These are phyloP conservation scores for Lasiodiplodia sp. DNA, from an alignment of 2,329 filamentous ascomycete species.

Conservation along the genomic window DNA sequence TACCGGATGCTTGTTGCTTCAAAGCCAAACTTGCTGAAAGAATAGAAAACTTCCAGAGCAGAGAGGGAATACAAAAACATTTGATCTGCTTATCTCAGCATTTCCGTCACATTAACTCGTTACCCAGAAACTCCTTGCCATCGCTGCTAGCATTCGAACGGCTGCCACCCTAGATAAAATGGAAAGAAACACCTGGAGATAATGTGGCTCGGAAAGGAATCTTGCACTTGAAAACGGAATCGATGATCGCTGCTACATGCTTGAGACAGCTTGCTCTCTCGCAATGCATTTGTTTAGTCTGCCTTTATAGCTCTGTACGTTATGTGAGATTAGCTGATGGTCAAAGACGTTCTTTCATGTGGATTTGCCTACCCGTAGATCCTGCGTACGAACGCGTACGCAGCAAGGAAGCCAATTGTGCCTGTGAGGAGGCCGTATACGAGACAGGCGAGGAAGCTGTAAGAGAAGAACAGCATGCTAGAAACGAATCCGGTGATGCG, in stretches of 20 bases:
- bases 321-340: neutral
- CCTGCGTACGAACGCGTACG: constrained; percentile 82
- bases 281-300: constrained; percentile 12
- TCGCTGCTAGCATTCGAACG: neutral
- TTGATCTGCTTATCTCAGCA: neutral
- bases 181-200: neutral
- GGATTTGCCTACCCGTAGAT: constrained; percentile 75
- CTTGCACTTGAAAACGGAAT: neutral
- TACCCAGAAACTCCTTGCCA: constrained; percentile 4
- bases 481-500: constrained; percentile 83
- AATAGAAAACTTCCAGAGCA: constrained; percentile 1
- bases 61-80: neutral
- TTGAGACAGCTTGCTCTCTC: neutral
- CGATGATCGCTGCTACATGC: neutral
- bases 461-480: constrained; percentile 82
- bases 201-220: neutral
- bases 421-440: constrained; percentile 84
- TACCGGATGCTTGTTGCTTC: neutral
- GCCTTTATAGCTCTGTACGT: constrained; percentile 29
- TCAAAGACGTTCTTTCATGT: neutral
- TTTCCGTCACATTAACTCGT: constrained; percentile 17
- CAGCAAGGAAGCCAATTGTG: constrained; percentile 83
- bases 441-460: constrained; percentile 80
- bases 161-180: neutral
- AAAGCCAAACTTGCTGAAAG: neutral